Evolutionary conservation across 176 grass and related monocot species (phyloP).

Genomic region (Eragrostis nindensis): DNA sequence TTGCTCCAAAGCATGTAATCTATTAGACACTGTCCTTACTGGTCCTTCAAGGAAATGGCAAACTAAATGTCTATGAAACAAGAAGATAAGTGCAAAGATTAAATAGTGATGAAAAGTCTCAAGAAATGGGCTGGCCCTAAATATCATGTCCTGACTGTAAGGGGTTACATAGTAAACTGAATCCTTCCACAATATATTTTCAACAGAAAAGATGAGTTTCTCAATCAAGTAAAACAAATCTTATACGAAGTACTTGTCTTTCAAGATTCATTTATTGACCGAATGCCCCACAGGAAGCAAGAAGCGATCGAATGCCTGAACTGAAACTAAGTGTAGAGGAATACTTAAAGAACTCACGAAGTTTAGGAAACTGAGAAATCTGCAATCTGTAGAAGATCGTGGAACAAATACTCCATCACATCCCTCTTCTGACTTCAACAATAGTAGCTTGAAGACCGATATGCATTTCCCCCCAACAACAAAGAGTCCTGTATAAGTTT

Average conservation of each 20-base stretch:
- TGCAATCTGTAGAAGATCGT: constrained; percentile 80
- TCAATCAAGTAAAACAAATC: neutral
- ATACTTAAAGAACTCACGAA: constrained; percentile 75
- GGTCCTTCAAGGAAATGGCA: constrained; percentile 15
- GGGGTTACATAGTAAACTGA: neutral
- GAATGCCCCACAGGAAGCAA: neutral
- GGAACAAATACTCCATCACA: constrained; percentile 54
- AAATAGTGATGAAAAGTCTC: neutral
- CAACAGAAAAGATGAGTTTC: neutral
- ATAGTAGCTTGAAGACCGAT: constrained; percentile 77
- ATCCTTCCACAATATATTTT: neutral
- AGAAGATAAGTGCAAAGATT: constrained; percentile 18
- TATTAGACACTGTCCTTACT: constrained; percentile 20
- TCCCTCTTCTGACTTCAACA: constrained; percentile 60
- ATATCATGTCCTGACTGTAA: neutral
- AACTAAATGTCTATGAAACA: constrained; percentile 4
- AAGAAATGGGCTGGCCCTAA: constrained; percentile 12
- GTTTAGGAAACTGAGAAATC: constrained; percentile 76
- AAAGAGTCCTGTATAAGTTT: constrained; percentile 68
- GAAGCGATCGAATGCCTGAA: neutral
- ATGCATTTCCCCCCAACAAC: constrained; percentile 86
- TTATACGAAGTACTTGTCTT: neutral
- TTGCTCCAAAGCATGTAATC: constrained; percentile 7
- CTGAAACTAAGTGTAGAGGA: constrained; percentile 22
- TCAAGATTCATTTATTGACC: neutral